Evolutionary conservation across 352 stramenopile genomes (phyloP), one percentile per base, ranked within the genome.

Genomic region (Phytophthora brassicae): DNA sequence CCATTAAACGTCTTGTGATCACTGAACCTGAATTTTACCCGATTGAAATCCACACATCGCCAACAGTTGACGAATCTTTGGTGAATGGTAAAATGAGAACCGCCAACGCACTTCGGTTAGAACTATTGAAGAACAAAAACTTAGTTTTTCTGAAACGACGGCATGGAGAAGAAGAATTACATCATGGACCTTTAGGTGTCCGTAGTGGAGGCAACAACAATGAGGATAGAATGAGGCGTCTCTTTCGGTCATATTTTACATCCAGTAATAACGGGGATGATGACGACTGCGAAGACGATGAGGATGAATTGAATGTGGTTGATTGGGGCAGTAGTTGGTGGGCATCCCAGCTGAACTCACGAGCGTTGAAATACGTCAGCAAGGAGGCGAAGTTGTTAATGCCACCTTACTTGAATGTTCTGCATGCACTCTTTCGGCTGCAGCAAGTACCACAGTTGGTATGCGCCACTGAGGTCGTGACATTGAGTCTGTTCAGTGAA

Each of bases 111-210:
- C 45, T 84, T 20, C 81, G 82, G 1, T 58, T 88, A n/a, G 57
- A 86, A 38, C 62, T 89, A 2, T 58, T 93, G 26, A 68, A 71
- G 17, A 71, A 75, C 16, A 79, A 74, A 13, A 89, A 85, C 44
- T 67, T 76, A 33, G 75, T 93, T 26, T 72, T 90, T 46, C 57
- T 93, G 7, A 86, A 93, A 57, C 68, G 70, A 12, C 74, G 74
- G 7, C 67, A 77, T 4, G 26, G 26, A 31, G 26, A 31, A 31
- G 22, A 62, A 4, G 35, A 57, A 14, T 39, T 68, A 14, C 57
- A 71, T 31, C 50, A 51, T 5, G 23, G 48, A 12, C n/a, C 36
- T 11, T 20, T 31, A 20, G 19, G 33, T 9, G 12, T 20, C 29
- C n/a, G 19, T 1, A 29, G 20, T 50, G 44, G 12, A 39, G 20